A percentile compares a stretch with the other conserved stretches of the same genome.
These are phyloP conservation scores for Fagopyrum homotropicum DNA, from an alignment of 148 eudicot species.

Conservation along the genomic window DNA sequence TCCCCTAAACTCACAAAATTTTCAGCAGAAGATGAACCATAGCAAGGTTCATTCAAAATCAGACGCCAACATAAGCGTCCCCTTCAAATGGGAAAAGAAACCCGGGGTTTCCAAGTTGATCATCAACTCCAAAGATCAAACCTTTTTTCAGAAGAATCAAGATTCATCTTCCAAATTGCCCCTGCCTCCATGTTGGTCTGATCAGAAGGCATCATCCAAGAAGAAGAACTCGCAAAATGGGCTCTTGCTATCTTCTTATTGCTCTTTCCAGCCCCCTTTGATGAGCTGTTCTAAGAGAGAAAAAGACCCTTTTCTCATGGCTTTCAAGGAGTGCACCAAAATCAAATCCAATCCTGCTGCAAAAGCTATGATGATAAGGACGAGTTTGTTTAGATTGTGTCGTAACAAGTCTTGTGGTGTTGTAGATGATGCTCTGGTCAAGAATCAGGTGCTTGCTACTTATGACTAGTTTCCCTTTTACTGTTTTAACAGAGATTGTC, in stretches of 20 bases:
- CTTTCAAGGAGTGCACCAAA: conserved; percentile 8
- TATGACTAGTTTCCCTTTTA: not conserved
- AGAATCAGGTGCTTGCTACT: conserved; percentile 2
- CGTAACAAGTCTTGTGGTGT: conserved; percentile 5
- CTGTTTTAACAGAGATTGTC: not conserved
- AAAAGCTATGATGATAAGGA: not conserved
- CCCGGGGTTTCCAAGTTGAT: not conserved
- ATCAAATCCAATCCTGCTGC: not conserved
- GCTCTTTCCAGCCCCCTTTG: not conserved
- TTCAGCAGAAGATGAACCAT: not conserved
- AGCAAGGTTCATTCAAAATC: not conserved
- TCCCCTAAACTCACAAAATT: not conserved
- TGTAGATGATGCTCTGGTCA: conserved; percentile 12
- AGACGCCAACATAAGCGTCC: not conserved
- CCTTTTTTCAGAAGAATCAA: not conserved
- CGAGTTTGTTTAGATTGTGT: not conserved
- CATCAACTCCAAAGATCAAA: not conserved
- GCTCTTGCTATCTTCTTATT: not conserved
- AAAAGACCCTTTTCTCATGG: conserved; percentile 5
- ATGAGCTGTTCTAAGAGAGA: not conserved
- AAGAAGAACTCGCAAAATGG: not conserved
- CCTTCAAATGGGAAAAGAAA: conserved; percentile 7
- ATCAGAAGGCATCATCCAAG: not conserved
- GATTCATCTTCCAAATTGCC: not conserved
- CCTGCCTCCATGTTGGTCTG: not conserved